These are phyloP conservation scores for Phialocephala subalpina DNA, from an alignment of 2,329 filamentous ascomycete species.

Conservation along the genomic window DNA sequence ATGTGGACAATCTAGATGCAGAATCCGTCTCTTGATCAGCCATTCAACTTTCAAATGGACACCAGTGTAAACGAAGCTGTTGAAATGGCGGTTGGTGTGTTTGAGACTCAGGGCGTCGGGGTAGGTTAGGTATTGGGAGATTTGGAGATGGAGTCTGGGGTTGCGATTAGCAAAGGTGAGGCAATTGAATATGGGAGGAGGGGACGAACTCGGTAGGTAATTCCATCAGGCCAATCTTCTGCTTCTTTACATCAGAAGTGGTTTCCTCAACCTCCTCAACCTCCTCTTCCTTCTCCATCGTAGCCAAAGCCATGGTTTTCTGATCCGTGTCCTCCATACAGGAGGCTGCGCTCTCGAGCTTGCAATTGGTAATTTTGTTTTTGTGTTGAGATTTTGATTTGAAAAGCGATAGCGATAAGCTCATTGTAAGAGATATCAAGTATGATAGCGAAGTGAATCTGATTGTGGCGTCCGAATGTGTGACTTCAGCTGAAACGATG, in stretches of 20 bases:
- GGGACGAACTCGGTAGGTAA: conserved; percentile 62
- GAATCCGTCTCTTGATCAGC: conserved; percentile 68
- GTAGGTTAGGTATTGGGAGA: conserved; percentile 68
- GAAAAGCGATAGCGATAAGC: background rate
- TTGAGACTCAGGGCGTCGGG: conserved; percentile 77
- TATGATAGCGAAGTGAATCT: background rate
- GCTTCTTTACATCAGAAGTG: background rate
- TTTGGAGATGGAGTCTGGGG: conserved; percentile 63
- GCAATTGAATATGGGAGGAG: no score
- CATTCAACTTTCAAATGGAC: conserved; percentile 72
- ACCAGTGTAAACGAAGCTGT: conserved; percentile 69
- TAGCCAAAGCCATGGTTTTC: no score
- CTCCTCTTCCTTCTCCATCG: background rate
- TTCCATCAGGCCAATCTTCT: conserved; percentile 10
- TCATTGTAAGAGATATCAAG: background rate
- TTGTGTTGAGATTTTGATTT: background rate
- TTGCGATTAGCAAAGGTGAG: no score
- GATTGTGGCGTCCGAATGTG: background rate
- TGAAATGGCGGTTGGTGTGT: conserved; percentile 70
- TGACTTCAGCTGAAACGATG: background rate
- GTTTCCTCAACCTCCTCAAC: background rate
- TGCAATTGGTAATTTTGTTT: background rate
- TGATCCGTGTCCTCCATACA: no score
- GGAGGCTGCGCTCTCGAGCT: no score
- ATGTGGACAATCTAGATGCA: conserved; percentile 72